Evolutionary conservation across 192 early-diverging fungal species (phyloP).

Genomic region (Pilobolus umbonatus): DNA sequence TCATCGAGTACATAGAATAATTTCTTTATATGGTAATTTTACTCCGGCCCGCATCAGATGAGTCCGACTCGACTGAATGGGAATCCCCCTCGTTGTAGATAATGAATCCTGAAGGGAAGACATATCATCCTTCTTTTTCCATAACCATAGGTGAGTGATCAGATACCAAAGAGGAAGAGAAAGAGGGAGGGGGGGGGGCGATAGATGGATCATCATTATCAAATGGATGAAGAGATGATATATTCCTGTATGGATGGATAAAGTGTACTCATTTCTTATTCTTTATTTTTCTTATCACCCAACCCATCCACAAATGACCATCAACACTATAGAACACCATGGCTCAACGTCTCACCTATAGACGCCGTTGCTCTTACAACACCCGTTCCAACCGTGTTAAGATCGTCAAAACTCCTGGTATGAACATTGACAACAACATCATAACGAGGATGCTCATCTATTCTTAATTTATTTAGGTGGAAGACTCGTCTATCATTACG

Average conservation of each 20-base stretch:
- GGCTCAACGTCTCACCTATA: conserved; percentile 81
- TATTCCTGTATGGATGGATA: too few species aligned
- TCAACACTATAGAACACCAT: conserved; percentile 47
- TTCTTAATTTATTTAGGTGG: conserved; percentile 49
- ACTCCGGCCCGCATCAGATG: too few species aligned
- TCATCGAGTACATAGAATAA: too few species aligned
- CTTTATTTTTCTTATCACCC: conserved; percentile 3
- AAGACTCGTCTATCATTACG: conserved; percentile 87
- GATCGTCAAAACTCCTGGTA: conserved; percentile 85
- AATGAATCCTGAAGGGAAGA: too few species aligned
- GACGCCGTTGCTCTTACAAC: conserved; percentile 84
- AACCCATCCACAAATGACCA: neutral
- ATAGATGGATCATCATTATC: conserved; percentile 2
- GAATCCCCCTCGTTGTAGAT: too few species aligned
- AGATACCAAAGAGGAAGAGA: neutral
- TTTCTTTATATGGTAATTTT: too few species aligned
- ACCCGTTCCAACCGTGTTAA: conserved; percentile 84
- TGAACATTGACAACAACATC: neutral
- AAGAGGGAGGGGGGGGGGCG: neutral
- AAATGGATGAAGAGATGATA: conserved; percentile 12
- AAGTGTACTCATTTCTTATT: neutral
- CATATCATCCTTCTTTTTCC: conserved; percentile 28
- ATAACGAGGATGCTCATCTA: neutral
- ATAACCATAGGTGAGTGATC: conserved; percentile 14
- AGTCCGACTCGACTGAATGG: too few species aligned